Evolutionary conservation across 306 rosid genomes (phyloP).

Genomic region (Calophaca sinica): DNA sequence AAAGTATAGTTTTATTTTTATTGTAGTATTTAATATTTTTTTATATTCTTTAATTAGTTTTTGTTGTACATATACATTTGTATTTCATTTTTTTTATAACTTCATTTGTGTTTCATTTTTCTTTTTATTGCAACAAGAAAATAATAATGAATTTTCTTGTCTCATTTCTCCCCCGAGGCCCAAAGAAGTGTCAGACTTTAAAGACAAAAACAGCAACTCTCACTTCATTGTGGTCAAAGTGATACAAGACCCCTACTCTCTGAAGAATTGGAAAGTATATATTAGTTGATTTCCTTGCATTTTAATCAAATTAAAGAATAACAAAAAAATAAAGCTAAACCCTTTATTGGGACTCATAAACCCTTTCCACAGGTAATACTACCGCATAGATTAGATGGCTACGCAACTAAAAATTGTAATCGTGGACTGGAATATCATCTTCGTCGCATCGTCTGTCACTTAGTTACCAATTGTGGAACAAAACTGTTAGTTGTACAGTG

Average conservation of each 20-base stretch:
- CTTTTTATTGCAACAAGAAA: constrained; percentile 3
- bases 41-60: too few species aligned
- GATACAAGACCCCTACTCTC: constrained; percentile 43
- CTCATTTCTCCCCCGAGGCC: too few species aligned
- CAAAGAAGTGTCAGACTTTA: too few species aligned
- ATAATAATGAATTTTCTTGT: too few species aligned
- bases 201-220: too few species aligned
- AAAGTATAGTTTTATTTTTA: too few species aligned
- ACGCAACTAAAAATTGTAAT: background rate
- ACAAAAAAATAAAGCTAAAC: constrained; percentile 38
- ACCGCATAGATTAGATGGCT: constrained; percentile 29
- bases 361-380: constrained; percentile 37
- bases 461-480: too few species aligned
- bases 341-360: constrained; percentile 72
- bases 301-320: constrained; percentile 34
- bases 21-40: too few species aligned
- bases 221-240: too few species aligned
- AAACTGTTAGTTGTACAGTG: too few species aligned
- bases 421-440: constrained; percentile 7
- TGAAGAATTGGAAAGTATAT: constrained; percentile 58
- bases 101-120: background rate
- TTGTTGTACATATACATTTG: too few species aligned
- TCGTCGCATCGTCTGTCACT: background rate
- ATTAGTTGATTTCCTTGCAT: constrained; percentile 39
- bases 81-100: too few species aligned